Base-by-base conservation (phyloP, 441 rosid genomes). In the Theobroma grandiflorum region DNA sequence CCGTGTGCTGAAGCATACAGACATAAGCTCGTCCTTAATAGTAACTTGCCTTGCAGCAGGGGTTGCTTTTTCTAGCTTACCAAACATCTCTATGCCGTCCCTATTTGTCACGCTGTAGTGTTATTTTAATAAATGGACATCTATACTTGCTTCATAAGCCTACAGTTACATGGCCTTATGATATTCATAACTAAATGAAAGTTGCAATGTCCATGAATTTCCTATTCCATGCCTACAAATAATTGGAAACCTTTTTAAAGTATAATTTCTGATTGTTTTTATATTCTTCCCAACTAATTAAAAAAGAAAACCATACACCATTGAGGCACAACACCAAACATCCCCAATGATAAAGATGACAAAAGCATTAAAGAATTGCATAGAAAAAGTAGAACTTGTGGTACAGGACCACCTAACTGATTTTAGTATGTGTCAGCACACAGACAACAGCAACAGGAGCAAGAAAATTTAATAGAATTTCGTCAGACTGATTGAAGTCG, bases 391-490 rank as follows among this genome's bases (percentile, higher is more conserved):
- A 14, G 33, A 58, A 62, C 16, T 12, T 12, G 14, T 12, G 66
- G n/a, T 31, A 33, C 3, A 33, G 66, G 66, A 33, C 66, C 66
- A 62, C 40, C 40, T 26, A 33, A 31, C 66, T 62, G n/a, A 62
- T 33, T 62, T 67, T 67, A 67, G 72, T 67, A 70, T 11, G 55
- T 43, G 55, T 49, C 40, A 50, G 42, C 58, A 47, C 18, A 26
- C 55, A 31, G 33, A 10, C 49, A 67, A 20, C 2, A 43, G 38
- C 55, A 20, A 43, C 6, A 45, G 35, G 45, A 50, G 75, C 33
- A 72, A 18, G 59, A 31, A 71, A 70, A 70, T 33, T 18, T 67
- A n/a, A 66, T 10, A n/a, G 8, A 42, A 66, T 66, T 66, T 42
- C 7, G 4, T 22, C 26, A 9, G 31, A 43, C 63, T 43, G 55